Base-by-base conservation (phyloP, 1,284 basidiomycete species). In the Tylopilus orsonianus region DNA sequence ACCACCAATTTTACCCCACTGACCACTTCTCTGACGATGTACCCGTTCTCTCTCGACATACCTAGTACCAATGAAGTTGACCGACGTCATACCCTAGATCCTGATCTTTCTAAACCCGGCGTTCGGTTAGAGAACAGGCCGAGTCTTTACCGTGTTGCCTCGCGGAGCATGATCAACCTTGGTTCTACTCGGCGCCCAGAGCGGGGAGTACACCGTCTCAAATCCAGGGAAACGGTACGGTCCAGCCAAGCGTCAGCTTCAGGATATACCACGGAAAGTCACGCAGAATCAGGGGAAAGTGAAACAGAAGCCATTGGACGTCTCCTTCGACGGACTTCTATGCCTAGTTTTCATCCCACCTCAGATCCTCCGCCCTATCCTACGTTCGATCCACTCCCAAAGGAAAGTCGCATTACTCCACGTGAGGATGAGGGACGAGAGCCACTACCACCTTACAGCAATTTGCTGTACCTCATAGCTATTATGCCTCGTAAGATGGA, bases 401-500 rank as follows among this genome's bases (percentile, higher is more conserved):
- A 50, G 49, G 61, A 58, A 24, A 40, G 48, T 29, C 52, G 50
- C 33, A 14, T 54, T 45, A 45, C 29, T 34, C 44, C 49, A 26
- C 51, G 33, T 20, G 57, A 58, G 18, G 52, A 54, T 2, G 95
- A 97, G 63, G 96, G 92, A 18, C 71, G 60, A 33, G 96, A 99
- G 70, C 70, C 68, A 35, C 76, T 99, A 3, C 96, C 97, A 0
- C 36, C 60, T 2, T 99, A 99, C 69, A 80, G 77, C 56, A 98
- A 97, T 70, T 64, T 74, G 37, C 83, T 98, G 13, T 87, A 93
- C 65, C 83, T 99, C 56, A 80, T 85, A 42, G 92, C 89, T 2
- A 80, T 87, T 52, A 79, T 99, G 72, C 88, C 90, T 5, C 83
- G 92, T 44, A 99, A 99, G 77, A 84, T 96, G 86, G 96, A 99